Percentiles rank a stretch among this genome's conserved stretches.
phyloP scores from a whole-genome alignment of 1,284 basidiomycete genomes.

The Sutorius eximius region DNA sequence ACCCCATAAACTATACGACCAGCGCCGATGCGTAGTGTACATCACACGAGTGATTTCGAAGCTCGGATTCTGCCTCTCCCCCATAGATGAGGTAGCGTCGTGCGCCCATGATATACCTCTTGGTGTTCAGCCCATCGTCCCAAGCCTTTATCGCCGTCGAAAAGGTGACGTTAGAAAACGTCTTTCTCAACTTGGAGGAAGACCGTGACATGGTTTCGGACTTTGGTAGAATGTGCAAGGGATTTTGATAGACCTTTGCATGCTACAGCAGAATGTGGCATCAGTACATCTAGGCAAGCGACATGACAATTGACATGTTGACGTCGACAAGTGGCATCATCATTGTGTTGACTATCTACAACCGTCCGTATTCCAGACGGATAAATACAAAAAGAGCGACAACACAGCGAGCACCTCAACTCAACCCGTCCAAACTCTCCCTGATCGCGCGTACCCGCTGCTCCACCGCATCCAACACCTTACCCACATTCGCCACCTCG shows the following conservation, averaged over 20 bases:
- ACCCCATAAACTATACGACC: conserved; percentile 68
- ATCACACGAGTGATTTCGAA: conserved; percentile 71
- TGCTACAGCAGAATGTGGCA: too few relatives aligned
- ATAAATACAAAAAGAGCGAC: not conserved
- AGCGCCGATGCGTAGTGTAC: conserved; percentile 59
- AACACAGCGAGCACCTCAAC: conserved; percentile 9
- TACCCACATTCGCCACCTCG: conserved; percentile 52
- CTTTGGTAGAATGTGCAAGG: too few relatives aligned
- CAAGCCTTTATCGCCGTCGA: conserved; percentile 57
- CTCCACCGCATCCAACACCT: conserved; percentile 58
- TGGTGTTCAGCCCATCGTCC: not conserved
- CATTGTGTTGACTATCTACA: not conserved
- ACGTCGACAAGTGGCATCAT: too few relatives aligned
- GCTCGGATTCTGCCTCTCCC: conserved; percentile 67
- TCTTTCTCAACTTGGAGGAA: too few relatives aligned
- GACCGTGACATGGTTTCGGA: too few relatives aligned
- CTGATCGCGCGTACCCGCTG: conserved; percentile 49
- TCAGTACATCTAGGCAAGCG: too few relatives aligned
- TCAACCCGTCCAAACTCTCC: conserved; percentile 30
- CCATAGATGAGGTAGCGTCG: conserved; percentile 61
- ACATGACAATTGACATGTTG: too few relatives aligned
- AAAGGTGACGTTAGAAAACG: too few relatives aligned
- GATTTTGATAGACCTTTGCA: too few relatives aligned
- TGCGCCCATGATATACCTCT: not conserved
- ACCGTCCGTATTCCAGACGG: not conserved